Evolutionary conservation across 768 basidiomycete species (phyloP).

Genomic region (Amanita rubescens): DNA sequence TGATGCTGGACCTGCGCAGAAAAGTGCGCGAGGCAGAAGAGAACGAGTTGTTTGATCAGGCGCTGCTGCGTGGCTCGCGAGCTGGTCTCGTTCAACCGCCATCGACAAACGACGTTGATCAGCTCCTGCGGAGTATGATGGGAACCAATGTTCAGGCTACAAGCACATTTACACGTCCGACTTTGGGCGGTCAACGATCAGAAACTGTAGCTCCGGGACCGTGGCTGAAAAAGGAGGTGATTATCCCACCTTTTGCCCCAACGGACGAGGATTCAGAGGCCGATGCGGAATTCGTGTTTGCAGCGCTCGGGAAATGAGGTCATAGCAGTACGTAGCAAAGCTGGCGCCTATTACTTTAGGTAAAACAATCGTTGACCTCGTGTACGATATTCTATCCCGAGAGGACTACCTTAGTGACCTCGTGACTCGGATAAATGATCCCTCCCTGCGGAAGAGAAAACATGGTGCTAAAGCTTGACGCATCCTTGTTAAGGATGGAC

Average conservation of each 20-base stretch:
- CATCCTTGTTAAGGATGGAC: constrained; percentile 52
- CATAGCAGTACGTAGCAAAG: constrained; percentile 25
- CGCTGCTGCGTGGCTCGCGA: constrained; percentile 38
- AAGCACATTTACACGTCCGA: not conserved
- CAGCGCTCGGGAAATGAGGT: not conserved
- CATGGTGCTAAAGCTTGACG: constrained; percentile 57
- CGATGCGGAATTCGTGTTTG: constrained; percentile 2
- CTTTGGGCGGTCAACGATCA: not conserved
- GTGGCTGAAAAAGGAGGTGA: constrained; percentile 4
- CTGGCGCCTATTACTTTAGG: constrained; percentile 55
- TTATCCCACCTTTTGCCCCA: not conserved
- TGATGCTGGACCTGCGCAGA: constrained; percentile 28
- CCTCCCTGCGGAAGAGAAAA: constrained; percentile 61
- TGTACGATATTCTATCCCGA: too few relatives aligned
- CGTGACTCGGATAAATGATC: too few relatives aligned
- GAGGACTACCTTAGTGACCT: too few relatives aligned
- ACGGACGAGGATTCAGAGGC: constrained; percentile 3
- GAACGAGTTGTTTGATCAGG: constrained; percentile 42
- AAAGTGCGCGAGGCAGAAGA: constrained; percentile 37
- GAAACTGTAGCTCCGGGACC: constrained; percentile 1
- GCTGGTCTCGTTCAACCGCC: constrained; percentile 36
- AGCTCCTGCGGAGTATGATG: constrained; percentile 50
- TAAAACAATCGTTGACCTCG: constrained; percentile 57
- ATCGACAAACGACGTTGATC: constrained; percentile 40
- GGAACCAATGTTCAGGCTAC: constrained; percentile 12